These are phyloP conservation scores for Podospora australis DNA, from an alignment of 495 filamentous ascomycete species.

Conservation along the genomic window DNA sequence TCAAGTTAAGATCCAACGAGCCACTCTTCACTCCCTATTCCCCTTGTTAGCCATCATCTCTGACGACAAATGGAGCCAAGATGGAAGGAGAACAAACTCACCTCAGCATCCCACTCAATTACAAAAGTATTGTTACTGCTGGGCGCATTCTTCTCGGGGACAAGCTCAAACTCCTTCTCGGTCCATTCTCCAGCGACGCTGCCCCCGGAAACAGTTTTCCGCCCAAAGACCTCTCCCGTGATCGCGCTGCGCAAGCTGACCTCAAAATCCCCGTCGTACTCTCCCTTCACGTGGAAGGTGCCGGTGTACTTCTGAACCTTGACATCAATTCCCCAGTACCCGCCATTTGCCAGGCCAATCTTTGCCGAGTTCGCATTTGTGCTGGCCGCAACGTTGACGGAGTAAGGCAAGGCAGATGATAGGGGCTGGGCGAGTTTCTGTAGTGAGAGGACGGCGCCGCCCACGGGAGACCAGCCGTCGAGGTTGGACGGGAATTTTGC, in stretches of 20 bases:
- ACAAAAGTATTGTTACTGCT: constrained; percentile 62
- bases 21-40: constrained; percentile 31
- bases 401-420: constrained; percentile 51
- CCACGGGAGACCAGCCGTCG: constrained; percentile 50
- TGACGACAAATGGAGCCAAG: too few species aligned
- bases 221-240: constrained; percentile 41
- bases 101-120: constrained; percentile 49
- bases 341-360: constrained; percentile 53
- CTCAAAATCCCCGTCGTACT: constrained; percentile 35
- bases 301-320: constrained; percentile 45
- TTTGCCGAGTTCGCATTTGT: constrained; percentile 16
- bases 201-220: constrained; percentile 21
- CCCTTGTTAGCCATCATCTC: not conserved
- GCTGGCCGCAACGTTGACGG: constrained; percentile 46
- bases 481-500: constrained; percentile 35
- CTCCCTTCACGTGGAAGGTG: constrained; percentile 51
- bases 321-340: constrained; percentile 58
- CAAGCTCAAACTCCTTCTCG: constrained; percentile 43
- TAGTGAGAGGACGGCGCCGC: constrained; percentile 43
- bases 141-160: constrained; percentile 37
- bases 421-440: constrained; percentile 40
- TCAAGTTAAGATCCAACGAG: constrained; percentile 56
- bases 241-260: constrained; percentile 41
- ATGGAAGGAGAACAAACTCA: constrained; percentile 7
- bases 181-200: constrained; percentile 28